Evolutionary conservation across 768 basidiomycete genomes (phyloP).

Genomic region (Rhodotorula paludigena): DNA sequence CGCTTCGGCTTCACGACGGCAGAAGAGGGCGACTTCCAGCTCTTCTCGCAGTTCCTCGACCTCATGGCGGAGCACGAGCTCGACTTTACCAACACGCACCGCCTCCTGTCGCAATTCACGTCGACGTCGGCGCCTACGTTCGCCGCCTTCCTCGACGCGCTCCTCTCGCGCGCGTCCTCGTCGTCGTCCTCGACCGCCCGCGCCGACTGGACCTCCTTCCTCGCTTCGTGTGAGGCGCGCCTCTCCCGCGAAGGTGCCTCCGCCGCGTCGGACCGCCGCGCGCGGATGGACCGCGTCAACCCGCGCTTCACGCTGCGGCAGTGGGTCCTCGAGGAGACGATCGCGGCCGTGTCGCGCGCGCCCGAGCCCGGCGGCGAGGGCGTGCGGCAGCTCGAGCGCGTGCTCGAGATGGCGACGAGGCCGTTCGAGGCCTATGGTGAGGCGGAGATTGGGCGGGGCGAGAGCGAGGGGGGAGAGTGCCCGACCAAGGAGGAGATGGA

Average conservation of each 20-base stretch:
- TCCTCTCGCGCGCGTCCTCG: conserved; percentile 28
- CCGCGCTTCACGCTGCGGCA: conserved; percentile 90
- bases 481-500: conserved; percentile 34
- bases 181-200: conserved; percentile 2
- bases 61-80: conserved; percentile 67
- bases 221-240: conserved; percentile 53
- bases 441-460: conserved; percentile 54
- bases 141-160: conserved; percentile 35
- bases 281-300: conserved; percentile 61
- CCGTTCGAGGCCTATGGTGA: conserved; percentile 87
- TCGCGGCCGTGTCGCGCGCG: conserved; percentile 60
- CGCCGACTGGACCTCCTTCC: conserved; percentile 40
- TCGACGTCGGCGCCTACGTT: conserved; percentile 46
- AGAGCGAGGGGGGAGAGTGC: not conserved
- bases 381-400: conserved; percentile 60
- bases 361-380: conserved; percentile 47
- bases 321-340: conserved; percentile 93
- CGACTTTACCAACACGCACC: conserved; percentile 87
- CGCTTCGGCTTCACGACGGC: conserved; percentile 69
- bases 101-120: conserved; percentile 62
- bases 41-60: conserved; percentile 67
- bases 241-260: conserved; percentile 46
- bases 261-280: conserved; percentile 47
- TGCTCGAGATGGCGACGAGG: conserved; percentile 80
- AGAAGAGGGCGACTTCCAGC: conserved; percentile 58